Conservation (phyloP, 179 eudicot species). For the Gypsophila paniculata region DNA sequence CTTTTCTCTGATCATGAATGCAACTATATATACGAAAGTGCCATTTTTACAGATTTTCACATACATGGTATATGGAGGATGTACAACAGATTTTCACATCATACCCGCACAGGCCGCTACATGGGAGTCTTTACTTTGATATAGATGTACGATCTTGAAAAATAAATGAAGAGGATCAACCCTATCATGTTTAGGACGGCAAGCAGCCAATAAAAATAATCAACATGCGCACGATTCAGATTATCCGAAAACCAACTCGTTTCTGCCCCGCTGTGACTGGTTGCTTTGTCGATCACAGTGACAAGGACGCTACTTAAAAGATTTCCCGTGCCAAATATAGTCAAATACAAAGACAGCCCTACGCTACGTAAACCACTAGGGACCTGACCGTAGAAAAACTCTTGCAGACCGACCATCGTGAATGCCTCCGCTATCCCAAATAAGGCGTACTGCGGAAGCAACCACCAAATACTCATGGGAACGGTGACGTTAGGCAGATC, state of each 20-base stretch:
- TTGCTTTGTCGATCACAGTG: slow-evolving; percentile 14
- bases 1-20: not conserved
- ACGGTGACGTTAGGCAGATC: slow-evolving; percentile 35
- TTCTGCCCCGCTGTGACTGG: slow-evolving; percentile 27
- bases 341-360: slow-evolving; percentile 42
- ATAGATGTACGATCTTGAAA: slow-evolving; percentile 43
- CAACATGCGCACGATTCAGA: slow-evolving; percentile 50
- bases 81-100: slow-evolving; percentile 23
- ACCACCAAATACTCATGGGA: slow-evolving; percentile 63
- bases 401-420: slow-evolving; percentile 54
- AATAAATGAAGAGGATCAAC: slow-evolving; percentile 29
- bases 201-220: slow-evolving; percentile 57
- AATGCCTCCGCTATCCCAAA: slow-evolving; percentile 42
- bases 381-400: slow-evolving; percentile 55
- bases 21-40: not conserved
- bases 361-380: slow-evolving; percentile 43
- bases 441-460: slow-evolving; percentile 51
- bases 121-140: slow-evolving; percentile 14
- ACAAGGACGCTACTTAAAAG: slow-evolving; percentile 44
- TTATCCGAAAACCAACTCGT: slow-evolving; percentile 52
- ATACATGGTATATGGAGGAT: too few species aligned
- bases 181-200: slow-evolving; percentile 40
- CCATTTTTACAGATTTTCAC: not conserved
- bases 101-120: not conserved
- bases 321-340: slow-evolving; percentile 39